These are phyloP conservation scores for Emergomyces orientalis DNA, from an alignment of 2,329 filamentous ascomycete genomes.

Conservation along the genomic window DNA sequence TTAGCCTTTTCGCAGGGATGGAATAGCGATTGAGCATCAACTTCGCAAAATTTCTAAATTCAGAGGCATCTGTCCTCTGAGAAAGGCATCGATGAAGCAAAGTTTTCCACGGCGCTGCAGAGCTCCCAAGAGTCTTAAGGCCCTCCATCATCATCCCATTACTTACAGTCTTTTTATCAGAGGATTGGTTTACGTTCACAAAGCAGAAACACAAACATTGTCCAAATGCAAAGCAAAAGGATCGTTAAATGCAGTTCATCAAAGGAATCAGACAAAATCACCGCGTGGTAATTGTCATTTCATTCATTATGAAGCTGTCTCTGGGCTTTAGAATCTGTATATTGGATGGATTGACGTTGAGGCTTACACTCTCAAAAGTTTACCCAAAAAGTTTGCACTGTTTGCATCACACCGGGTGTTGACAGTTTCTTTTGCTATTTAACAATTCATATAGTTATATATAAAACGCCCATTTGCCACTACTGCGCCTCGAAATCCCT, in stretches of 20 bases:
- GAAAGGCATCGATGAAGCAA: constrained; percentile 13
- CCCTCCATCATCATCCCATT: neutral
- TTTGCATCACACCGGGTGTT: too few relatives aligned
- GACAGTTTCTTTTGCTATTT: too few relatives aligned
- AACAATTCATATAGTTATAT: too few relatives aligned
- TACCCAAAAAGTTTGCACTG: neutral
- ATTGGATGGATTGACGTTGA: neutral
- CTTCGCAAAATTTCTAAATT: constrained; percentile 31
- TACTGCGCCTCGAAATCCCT: too few relatives aligned
- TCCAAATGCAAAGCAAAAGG: neutral
- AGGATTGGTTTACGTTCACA: neutral
- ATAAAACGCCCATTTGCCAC: too few relatives aligned
- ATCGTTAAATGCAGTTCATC: neutral
- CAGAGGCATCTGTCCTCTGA: constrained; percentile 17
- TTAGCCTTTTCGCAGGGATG: constrained; percentile 25
- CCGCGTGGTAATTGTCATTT: neutral
- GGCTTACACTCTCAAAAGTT: neutral
- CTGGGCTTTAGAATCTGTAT: neutral
- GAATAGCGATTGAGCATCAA: constrained; percentile 26
- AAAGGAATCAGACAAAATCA: neutral
- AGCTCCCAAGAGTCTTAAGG: neutral
- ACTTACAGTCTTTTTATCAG: neutral
- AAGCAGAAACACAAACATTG: neutral
- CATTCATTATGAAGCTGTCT: neutral
- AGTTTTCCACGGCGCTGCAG: constrained; percentile 12